Percentiles rank a stretch among this genome's conserved stretches.
Conservation (phyloP, 306 rosid genomes). For the Cucumis cinereus region DNA sequence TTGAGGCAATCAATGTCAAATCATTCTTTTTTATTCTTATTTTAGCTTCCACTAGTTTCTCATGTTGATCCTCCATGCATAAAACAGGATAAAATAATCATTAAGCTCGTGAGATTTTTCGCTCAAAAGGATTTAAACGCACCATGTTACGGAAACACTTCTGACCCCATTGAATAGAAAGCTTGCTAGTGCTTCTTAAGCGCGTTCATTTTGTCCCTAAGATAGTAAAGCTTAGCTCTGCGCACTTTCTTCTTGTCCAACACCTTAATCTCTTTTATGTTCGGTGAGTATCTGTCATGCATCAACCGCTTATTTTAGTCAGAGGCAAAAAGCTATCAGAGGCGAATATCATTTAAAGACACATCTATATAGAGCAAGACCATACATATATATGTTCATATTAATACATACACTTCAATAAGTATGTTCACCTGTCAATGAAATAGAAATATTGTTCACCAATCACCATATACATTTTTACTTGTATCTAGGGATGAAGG, state of each 20-base stretch:
- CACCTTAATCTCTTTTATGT: slow-evolving; percentile 92
- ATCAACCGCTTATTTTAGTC: slow-evolving; percentile 6
- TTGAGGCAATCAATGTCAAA: neutral
- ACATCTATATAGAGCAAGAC: neutral
- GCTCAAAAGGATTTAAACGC: neutral
- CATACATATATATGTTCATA: no score
- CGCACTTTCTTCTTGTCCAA: slow-evolving; percentile 89
- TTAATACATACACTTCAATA: neutral
- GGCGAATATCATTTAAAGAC: neutral
- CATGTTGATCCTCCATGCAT: neutral
- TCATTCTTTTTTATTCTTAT: neutral
- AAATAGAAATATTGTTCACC: neutral
- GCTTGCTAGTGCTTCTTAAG: slow-evolving; percentile 41
- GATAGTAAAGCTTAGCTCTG: slow-evolving; percentile 91
- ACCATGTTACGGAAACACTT: neutral
- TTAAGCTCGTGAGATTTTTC: neutral
- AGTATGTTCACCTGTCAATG: neutral
- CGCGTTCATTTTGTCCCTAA: slow-evolving; percentile 84
- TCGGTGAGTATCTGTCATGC: slow-evolving; percentile 85
- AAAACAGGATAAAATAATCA: neutral
- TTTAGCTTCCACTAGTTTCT: neutral
- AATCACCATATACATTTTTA: no score
- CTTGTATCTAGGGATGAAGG: no score
- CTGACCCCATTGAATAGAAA: neutral
- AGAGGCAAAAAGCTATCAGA: neutral